phyloP scores from a whole-genome alignment of 1,284 basidiomycete species.

The Cutaneotrichosporon cutaneum region DNA sequence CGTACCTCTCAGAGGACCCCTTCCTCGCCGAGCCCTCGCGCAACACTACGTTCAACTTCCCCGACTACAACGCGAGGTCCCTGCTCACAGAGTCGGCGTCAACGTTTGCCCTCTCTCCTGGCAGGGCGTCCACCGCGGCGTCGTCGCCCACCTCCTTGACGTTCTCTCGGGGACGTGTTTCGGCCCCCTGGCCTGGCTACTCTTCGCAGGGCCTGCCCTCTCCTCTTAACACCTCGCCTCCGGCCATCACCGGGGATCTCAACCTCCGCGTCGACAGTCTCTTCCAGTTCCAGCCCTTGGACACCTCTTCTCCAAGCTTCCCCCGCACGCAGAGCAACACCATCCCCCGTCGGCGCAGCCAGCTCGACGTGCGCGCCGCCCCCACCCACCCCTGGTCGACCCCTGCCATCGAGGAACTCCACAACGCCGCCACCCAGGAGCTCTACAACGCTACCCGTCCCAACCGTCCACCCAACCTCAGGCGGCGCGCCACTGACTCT shows the following conservation, averaged over 20 bases:
- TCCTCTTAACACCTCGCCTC: neutral
- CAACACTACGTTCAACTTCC: neutral
- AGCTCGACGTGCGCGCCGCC: neutral
- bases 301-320: neutral
- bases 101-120: neutral
- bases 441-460: neutral
- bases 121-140: neutral
- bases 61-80: slow-evolving; percentile 3
- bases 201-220: neutral
- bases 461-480: neutral
- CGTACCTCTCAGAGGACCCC: slow-evolving; percentile 12
- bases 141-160: neutral
- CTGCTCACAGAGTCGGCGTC: neutral
- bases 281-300: too few species aligned
- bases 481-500: slow-evolving; percentile 10
- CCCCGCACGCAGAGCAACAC: neutral
- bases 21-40: slow-evolving; percentile 18
- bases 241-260: neutral
- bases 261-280: neutral
- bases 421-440: neutral
- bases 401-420: neutral
- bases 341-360: neutral
- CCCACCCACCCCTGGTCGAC: neutral
- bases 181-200: neutral
- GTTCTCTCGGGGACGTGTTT: neutral